These are phyloP conservation scores for Hortaea sp. DNA, from an alignment of 2,329 filamentous ascomycete genomes.

Conservation along the genomic window DNA sequence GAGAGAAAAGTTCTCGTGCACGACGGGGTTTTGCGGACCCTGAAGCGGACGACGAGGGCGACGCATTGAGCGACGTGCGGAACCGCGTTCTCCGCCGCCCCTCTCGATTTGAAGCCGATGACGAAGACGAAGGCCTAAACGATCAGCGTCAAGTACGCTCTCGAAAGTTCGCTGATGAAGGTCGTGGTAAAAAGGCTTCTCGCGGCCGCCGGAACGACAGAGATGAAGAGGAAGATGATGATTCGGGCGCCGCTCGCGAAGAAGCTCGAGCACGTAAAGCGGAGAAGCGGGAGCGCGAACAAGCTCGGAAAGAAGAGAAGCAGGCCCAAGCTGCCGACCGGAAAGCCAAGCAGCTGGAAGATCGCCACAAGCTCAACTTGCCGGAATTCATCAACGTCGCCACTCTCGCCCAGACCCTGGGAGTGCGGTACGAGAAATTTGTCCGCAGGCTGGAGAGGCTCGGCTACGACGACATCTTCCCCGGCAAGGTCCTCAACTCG, in stretches of 20 bases:
- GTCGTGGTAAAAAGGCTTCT: constrained; percentile 3
- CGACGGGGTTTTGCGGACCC: too few species aligned
- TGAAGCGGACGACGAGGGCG: neutral
- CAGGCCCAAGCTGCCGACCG: constrained; percentile 9
- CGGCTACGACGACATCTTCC: constrained; percentile 76
- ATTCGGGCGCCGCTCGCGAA: constrained; percentile 14
- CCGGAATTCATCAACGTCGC: constrained; percentile 89
- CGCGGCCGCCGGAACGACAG: constrained; percentile 8
- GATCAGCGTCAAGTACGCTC: constrained; percentile 8
- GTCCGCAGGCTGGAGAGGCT: constrained; percentile 67
- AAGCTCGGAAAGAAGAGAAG: constrained; percentile 2
- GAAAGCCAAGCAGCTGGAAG: constrained; percentile 12
- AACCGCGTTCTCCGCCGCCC: neutral
- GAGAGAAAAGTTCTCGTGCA: too few species aligned
- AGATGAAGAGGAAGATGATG: constrained; percentile 22
- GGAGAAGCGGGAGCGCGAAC: constrained; percentile 6
- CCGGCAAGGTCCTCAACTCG: constrained; percentile 78
- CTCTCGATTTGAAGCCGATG: neutral
- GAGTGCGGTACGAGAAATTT: constrained; percentile 61
- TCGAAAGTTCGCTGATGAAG: constrained; percentile 11
- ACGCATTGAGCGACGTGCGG: neutral
- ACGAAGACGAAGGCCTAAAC: neutral
- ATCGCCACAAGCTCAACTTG: constrained; percentile 46
- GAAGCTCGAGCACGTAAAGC: constrained; percentile 15
- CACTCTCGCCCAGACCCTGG: constrained; percentile 66